phyloP scores from a whole-genome alignment of 1,284 basidiomycete species.

The Hemileia vastatrix region DNA sequence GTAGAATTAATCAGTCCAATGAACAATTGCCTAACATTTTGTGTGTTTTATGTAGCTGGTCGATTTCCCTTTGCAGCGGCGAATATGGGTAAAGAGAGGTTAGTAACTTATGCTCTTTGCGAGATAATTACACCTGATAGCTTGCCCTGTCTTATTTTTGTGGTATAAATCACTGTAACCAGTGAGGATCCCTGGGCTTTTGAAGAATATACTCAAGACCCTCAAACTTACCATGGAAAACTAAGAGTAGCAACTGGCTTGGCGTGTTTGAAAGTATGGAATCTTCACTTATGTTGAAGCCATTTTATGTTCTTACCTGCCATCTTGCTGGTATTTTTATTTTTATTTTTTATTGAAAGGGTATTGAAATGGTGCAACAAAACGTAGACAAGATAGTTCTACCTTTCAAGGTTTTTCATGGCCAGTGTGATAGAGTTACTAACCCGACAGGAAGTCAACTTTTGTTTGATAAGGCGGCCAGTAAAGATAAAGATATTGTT shows the following conservation, averaged over 20 bases:
- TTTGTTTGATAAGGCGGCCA: constrained; percentile 2
- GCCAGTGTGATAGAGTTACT: constrained; percentile 22
- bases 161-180: background rate
- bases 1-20: too few relatives aligned
- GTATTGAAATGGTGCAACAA: background rate
- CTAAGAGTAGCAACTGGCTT: constrained; percentile 37
- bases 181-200: constrained; percentile 14
- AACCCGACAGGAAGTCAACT: constrained; percentile 6
- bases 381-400: constrained; percentile 27
- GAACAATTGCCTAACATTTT: too few relatives aligned
- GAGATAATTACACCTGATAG: too few relatives aligned
- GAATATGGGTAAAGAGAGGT: constrained; percentile 20
- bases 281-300: background rate
- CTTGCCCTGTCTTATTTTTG: too few relatives aligned
- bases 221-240: constrained; percentile 34
- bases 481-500: constrained; percentile 11
- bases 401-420: constrained; percentile 37
- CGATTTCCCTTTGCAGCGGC: constrained; percentile 11
- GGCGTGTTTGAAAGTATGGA: constrained; percentile 28
- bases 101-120: too few relatives aligned
- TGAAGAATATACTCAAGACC: constrained; percentile 8
- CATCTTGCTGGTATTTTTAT: background rate
- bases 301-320: background rate
- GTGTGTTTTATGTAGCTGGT: too few relatives aligned
- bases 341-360: constrained; percentile 4